Evolutionary conservation across 176 grass and related monocot species (phyloP).

Genomic region (Poa annua): DNA sequence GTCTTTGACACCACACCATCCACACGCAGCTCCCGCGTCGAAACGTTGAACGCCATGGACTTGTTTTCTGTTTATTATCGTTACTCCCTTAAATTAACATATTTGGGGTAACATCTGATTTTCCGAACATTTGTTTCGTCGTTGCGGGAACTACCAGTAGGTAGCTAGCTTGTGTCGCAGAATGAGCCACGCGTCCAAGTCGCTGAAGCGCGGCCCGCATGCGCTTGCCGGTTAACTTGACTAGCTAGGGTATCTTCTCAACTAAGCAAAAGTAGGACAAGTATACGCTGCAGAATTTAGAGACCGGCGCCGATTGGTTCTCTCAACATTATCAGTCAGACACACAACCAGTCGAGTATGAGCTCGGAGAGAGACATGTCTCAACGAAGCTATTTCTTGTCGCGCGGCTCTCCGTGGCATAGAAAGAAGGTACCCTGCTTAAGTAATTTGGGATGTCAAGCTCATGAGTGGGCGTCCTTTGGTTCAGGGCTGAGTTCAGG

Average conservation of each 20-base stretch:
- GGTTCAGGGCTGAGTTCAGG: too few relatives aligned
- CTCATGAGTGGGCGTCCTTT: neutral
- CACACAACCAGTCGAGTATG: neutral
- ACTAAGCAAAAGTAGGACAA: neutral
- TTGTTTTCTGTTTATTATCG: too few relatives aligned
- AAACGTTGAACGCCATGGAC: too few relatives aligned
- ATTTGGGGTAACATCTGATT: too few relatives aligned
- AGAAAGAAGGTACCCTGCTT: slow-evolving; percentile 33
- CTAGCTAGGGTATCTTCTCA: neutral
- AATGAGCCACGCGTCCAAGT: neutral
- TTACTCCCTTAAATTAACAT: neutral
- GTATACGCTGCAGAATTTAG: neutral
- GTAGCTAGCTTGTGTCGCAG: neutral
- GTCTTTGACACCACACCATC: neutral
- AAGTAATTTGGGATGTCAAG: neutral
- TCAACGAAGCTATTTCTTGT: neutral
- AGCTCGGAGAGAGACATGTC: neutral
- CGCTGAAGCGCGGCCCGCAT: neutral
- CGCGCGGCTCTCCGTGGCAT: neutral
- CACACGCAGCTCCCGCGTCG: neutral
- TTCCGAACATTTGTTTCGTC: neutral
- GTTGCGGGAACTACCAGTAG: neutral
- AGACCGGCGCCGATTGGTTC: neutral
- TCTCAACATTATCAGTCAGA: neutral
- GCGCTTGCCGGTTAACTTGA: neutral